Percentiles rank a stretch among this genome's conserved stretches.
These are phyloP conservation scores for Boechera retrofracta DNA, from an alignment of 345 rosid species.

Conservation along the genomic window DNA sequence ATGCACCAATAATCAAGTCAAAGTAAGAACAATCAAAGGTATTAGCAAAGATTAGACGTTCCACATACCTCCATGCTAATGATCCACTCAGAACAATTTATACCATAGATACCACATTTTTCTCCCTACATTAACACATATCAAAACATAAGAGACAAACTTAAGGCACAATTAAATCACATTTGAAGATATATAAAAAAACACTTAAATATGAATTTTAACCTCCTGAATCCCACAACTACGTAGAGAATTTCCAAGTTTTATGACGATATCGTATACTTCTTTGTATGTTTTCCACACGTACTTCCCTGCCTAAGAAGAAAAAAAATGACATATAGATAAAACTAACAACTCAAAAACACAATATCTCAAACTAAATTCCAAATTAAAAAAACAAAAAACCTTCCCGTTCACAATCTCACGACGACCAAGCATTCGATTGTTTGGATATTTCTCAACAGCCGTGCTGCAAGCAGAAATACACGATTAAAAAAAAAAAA, in stretches of 20 bases:
- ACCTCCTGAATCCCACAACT: constrained; percentile 74
- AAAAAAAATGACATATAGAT: not conserved
- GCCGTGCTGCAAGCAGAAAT: constrained; percentile 57
- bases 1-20: not conserved
- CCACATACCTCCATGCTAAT: constrained; percentile 84
- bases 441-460: constrained; percentile 70
- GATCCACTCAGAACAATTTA: constrained; percentile 78
- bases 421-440: constrained; percentile 76
- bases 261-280: constrained; percentile 71
- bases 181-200: not conserved
- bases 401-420: constrained; percentile 77
- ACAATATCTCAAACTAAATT: not conserved
- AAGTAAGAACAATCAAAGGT: not conserved
- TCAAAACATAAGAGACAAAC: not conserved
- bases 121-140: constrained; percentile 55
- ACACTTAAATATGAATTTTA: not conserved
- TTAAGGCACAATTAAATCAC: not conserved
- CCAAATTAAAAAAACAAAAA: not conserved
- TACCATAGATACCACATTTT: constrained; percentile 85
- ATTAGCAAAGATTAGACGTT: not conserved
- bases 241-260: constrained; percentile 74
- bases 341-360: not conserved
- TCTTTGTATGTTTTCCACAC: constrained; percentile 76
- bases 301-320: constrained; percentile 68
- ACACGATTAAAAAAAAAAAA: not conserved